Evolutionary conservation across 2,329 filamentous ascomycete species (phyloP), one percentile per base, ranked within the genome.

Genomic region (Penicillium sp.): DNA sequence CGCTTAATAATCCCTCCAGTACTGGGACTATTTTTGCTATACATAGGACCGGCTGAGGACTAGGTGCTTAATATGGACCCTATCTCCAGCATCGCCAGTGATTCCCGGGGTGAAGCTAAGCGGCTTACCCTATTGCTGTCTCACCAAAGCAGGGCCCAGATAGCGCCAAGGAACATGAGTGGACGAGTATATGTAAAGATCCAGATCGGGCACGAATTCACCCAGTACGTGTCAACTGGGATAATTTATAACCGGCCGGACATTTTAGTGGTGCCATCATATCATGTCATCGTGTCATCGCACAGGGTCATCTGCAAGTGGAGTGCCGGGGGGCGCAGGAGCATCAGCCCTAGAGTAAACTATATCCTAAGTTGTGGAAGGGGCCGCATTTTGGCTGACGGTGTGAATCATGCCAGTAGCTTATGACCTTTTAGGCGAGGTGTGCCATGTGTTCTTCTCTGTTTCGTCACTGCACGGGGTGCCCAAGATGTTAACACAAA

Each of bases 231-330:
- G 39, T 42, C 39, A 42, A 50, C 10, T 29, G n/a, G 29, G 1
- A 33, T 39, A 6, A 37, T 45, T 50, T 45, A 37, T 10, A 55
- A 50, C 29, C 29, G 53, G 39, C 43, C 46, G 39, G 53, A 50
- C 46, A 47, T 43, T 42, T 43, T 26, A 33, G 19, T 29, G 21
- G 21, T 50, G n/a, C 39, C 39, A 42, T 42, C 19, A 21, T 23
- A 42, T 42, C 39, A 19, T 14, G 39, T 42, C 39, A 21, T 49
- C 37, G 39, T 48, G 39, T 52, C 56, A 50, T 52, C 44, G 33
- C 21, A 29, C 10, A 44, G 27, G 31, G 57, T 54, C 44, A 55
- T 13, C 26, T 47, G 56, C 23, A 50, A 16, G 9, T 27, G 43
- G 19, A 52, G 31, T 23, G 16, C 19, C 19, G 33, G 29, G 14